A percentile compares a stretch with the other conserved stretches of the same genome.
Conservation (phyloP, 768 basidiomycete genomes). For the Rhodotorula babjevae region DNA sequence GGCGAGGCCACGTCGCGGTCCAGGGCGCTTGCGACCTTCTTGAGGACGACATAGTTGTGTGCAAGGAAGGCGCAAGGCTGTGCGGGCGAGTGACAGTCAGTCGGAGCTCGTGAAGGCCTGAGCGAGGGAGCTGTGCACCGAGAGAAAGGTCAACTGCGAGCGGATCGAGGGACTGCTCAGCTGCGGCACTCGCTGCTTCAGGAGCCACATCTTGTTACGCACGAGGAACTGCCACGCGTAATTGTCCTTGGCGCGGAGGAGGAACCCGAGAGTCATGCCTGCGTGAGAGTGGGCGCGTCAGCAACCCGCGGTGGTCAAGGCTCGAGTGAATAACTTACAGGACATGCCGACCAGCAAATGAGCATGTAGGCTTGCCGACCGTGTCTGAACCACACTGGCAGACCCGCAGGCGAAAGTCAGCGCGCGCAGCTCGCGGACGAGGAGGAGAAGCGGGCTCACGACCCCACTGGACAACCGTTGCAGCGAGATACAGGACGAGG, state of each 20-base stretch:
- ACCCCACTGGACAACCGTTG: neutral
- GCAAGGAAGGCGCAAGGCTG: constrained; percentile 65
- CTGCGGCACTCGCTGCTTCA: constrained; percentile 51
- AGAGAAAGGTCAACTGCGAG: constrained; percentile 51
- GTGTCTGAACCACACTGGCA: constrained; percentile 6
- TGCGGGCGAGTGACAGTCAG: neutral
- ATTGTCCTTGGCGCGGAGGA: constrained; percentile 58
- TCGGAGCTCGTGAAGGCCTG: no score
- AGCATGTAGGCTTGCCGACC: constrained; percentile 53
- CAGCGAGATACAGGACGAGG: constrained; percentile 9
- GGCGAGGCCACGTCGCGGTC: constrained; percentile 21
- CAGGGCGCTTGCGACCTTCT: constrained; percentile 57
- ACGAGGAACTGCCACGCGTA: constrained; percentile 55
- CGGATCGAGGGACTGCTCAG: constrained; percentile 52
- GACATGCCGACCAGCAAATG: constrained; percentile 61
- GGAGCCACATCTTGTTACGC: neutral
- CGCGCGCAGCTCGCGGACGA: no score
- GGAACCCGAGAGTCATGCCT: constrained; percentile 61
- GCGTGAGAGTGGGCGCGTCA: neutral
- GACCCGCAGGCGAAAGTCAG: no score
- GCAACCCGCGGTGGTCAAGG: no score
- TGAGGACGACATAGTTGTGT: constrained; percentile 62
- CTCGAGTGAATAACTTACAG: constrained; percentile 47
- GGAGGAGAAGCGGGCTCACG: neutral
- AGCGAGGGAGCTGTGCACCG: constrained; percentile 49